Conservation (phyloP, 148 eudicot genomes). For the Spergularia marina region DNA sequence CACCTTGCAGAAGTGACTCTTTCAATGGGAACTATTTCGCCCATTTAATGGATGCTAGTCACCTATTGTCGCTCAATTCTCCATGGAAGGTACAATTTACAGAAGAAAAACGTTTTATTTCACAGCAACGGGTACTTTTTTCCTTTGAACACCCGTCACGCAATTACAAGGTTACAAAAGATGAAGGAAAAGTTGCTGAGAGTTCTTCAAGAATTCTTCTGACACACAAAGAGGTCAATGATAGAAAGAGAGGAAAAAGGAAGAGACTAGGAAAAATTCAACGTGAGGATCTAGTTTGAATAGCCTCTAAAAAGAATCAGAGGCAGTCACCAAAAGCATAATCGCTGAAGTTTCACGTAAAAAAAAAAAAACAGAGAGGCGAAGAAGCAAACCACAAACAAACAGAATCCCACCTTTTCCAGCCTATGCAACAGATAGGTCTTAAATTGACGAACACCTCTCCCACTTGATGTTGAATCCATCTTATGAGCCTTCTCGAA, state of each 20-base stretch:
- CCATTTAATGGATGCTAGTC: not conserved
- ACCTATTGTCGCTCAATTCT: conserved; percentile 1
- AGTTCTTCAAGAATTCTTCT: not conserved
- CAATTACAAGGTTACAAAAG: not conserved
- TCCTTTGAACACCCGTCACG: not conserved
- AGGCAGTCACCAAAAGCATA: not conserved
- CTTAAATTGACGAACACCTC: conserved; percentile 97
- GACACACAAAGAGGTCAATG: not conserved
- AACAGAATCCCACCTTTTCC: conserved; percentile 53
- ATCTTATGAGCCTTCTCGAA: conserved; percentile 85
- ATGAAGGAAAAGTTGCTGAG: not conserved
- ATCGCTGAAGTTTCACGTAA: not conserved
- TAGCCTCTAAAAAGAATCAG: not conserved
- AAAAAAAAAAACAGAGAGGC: not conserved
- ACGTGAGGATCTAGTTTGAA: not conserved
- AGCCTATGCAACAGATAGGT: conserved; percentile 86
- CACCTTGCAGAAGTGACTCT: not conserved
- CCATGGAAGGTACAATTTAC: not conserved
- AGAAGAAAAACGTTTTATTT: not conserved
- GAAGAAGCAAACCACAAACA: conserved; percentile 12
- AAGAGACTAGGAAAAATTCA: not conserved
- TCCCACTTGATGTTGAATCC: conserved; percentile 82
- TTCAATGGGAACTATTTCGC: not conserved
- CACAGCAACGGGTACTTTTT: not conserved
- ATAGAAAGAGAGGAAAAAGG: not conserved